Percentiles rank a stretch among this genome's conserved stretches.
These are phyloP conservation scores for Pichia sp. DNA, from an alignment of 1,139 yeast genomes.

Conservation along the genomic window DNA sequence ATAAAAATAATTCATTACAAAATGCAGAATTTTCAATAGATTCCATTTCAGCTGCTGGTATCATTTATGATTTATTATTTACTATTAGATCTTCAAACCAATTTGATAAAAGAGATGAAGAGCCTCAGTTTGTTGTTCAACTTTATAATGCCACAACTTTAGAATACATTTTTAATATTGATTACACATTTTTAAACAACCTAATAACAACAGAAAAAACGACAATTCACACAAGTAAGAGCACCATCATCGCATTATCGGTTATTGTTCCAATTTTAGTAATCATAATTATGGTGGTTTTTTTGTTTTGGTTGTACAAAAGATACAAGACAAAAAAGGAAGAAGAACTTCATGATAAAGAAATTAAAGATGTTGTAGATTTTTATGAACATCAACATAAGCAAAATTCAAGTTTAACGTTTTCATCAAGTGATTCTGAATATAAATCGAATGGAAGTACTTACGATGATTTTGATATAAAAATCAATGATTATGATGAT, in stretches of 20 bases:
- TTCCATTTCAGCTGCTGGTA: constrained; percentile 35
- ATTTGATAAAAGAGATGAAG: constrained; percentile 14
- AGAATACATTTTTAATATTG: constrained; percentile 22
- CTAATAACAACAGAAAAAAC: not conserved
- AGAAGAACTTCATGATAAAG: constrained; percentile 27
- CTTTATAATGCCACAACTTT: constrained; percentile 29
- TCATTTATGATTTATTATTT: constrained; percentile 36
- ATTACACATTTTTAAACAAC: constrained; percentile 22
- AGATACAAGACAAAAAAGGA: constrained; percentile 23
- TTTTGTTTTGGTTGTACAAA: constrained; percentile 21
- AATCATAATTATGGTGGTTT: constrained; percentile 20
- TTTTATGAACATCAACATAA: constrained; percentile 25
- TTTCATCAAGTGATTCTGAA: constrained; percentile 20
- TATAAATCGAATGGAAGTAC: constrained; percentile 13
- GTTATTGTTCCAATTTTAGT: constrained; percentile 29
- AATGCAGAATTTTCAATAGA: constrained; percentile 12
- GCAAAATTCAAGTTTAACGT: constrained; percentile 19
- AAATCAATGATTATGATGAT: constrained; percentile 27
- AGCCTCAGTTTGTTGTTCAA: constrained; percentile 20
- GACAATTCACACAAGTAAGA: constrained; percentile 19
- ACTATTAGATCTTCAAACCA: constrained; percentile 22
- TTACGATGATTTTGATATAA: constrained; percentile 16
- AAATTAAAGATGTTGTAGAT: constrained; percentile 29
- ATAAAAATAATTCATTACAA: constrained; percentile 19
- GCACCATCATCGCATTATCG: constrained; percentile 27